Evolutionary conservation across 371 early-diverging fungal species (phyloP).

Genomic region (Zychaea mexicana): DNA sequence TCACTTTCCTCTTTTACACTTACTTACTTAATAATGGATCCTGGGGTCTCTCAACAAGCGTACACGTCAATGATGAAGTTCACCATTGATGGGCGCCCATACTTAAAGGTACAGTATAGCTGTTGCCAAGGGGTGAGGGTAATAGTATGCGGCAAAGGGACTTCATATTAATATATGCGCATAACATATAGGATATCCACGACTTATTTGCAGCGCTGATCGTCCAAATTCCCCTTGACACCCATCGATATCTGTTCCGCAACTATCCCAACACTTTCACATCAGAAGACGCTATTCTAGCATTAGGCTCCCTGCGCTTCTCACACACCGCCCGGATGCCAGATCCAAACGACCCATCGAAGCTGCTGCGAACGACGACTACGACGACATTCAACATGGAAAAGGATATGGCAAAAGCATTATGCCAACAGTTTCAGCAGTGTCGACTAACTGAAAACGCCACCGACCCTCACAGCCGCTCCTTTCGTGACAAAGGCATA

Average conservation of each 20-base stretch:
- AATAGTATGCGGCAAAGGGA: not conserved
- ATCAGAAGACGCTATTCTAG: conserved; percentile 61
- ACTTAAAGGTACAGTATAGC: conserved; percentile 38
- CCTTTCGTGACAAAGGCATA: conserved; percentile 56
- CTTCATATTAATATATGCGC: not conserved
- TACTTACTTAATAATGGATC: conserved; percentile 5
- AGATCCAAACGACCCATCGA: conserved; percentile 63
- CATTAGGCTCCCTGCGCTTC: conserved; percentile 54
- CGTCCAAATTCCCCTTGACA: conserved; percentile 57
- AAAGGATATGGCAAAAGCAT: conserved; percentile 64
- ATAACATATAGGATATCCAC: conserved; percentile 54
- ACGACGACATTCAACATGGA: conserved; percentile 70
- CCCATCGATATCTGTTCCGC: conserved; percentile 57
- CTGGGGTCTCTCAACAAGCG: conserved; percentile 34
- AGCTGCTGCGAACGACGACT: conserved; percentile 51
- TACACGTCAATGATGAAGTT: conserved; percentile 58
- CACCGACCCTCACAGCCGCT: conserved; percentile 48
- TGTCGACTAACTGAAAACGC: conserved; percentile 59
- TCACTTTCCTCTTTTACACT: not conserved
- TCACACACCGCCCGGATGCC: conserved; percentile 55
- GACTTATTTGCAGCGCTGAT: conserved; percentile 67
- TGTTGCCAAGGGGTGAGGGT: not conserved
- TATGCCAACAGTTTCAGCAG: conserved; percentile 66
- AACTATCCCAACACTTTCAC: conserved; percentile 62
- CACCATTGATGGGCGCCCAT: conserved; percentile 52